Percentiles rank a stretch among this genome's conserved stretches.
Evolutionary conservation across 441 rosid genomes (phyloP).

Genomic region (Breynia disticha): DNA sequence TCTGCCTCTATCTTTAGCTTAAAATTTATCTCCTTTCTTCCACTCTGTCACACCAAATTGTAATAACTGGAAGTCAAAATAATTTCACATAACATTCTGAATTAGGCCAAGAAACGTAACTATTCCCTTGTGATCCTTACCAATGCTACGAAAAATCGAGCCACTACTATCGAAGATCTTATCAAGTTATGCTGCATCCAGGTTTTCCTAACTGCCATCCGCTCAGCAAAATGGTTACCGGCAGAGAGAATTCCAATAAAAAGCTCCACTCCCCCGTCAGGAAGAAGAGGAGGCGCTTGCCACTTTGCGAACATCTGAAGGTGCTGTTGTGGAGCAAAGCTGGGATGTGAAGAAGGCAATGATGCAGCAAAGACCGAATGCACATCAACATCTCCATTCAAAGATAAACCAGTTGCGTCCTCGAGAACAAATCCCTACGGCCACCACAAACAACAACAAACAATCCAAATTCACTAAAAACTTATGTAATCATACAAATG

Average conservation of each 20-base stretch:
- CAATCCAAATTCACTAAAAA: slow-evolving; percentile 3
- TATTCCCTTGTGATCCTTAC: slow-evolving; percentile 28
- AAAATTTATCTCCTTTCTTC: slow-evolving; percentile 63
- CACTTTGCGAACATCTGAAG: slow-evolving; percentile 68
- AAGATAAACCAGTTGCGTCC: slow-evolving; percentile 85
- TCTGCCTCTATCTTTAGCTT: slow-evolving; percentile 80
- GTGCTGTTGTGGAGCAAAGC: slow-evolving; percentile 68
- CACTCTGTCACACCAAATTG: slow-evolving; percentile 32
- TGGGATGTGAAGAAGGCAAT: slow-evolving; percentile 71
- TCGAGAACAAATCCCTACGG: slow-evolving; percentile 85
- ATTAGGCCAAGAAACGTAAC: background rate
- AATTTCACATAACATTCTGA: background rate
- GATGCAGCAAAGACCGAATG: slow-evolving; percentile 70
- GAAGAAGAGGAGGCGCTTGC: slow-evolving; percentile 70
- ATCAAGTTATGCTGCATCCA: slow-evolving; percentile 90
- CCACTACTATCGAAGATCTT: slow-evolving; percentile 60
- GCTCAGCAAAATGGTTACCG: slow-evolving; percentile 85
- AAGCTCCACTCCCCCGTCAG: slow-evolving; percentile 50
- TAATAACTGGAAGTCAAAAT: background rate
- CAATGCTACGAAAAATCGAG: slow-evolving; percentile 84
- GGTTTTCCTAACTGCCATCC: slow-evolving; percentile 94
- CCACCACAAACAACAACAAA: slow-evolving; percentile 12
- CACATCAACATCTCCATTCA: slow-evolving; percentile 75
- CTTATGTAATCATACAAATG: background rate
- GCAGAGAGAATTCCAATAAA: slow-evolving; percentile 88